phyloP scores from a whole-genome alignment of 1,139 yeast species.

The Geotrichum citri-aurantii region DNA sequence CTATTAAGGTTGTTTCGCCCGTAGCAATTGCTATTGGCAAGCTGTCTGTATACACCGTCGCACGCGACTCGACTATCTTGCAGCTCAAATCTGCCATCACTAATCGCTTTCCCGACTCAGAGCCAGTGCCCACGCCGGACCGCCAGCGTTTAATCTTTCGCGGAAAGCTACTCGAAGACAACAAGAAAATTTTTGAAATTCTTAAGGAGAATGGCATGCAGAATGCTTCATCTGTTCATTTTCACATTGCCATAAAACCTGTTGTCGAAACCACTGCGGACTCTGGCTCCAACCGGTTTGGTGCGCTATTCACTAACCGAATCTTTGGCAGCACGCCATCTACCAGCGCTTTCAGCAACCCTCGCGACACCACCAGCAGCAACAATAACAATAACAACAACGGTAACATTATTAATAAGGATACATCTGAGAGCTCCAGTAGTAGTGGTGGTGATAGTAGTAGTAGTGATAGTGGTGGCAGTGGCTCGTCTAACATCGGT shows the following conservation, averaged over 20 bases:
- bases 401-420: too few species aligned
- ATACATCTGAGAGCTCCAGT: background rate
- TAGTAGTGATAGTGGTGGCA: background rate
- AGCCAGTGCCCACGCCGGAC: conserved; percentile 12
- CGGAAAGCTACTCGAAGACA: conserved; percentile 13
- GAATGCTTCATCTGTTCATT: conserved; percentile 11
- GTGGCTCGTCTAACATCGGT: background rate
- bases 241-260: conserved; percentile 15
- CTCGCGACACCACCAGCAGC: background rate
- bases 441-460: background rate
- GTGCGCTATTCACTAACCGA: background rate
- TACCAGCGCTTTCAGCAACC: background rate
- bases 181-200: conserved; percentile 4
- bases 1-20: conserved; percentile 16
- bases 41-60: conserved; percentile 1
- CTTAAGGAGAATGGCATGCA: conserved; percentile 7
- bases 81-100: conserved; percentile 3
- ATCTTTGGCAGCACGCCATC: background rate
- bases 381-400: too few species aligned
- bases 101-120: conserved; percentile 4
- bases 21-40: conserved; percentile 13
- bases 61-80: conserved; percentile 4
- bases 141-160: conserved; percentile 18
- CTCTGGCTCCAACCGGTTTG: background rate
- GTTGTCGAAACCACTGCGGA: background rate